A percentile compares a stretch with the other conserved stretches of the same genome.
phyloP scores from a whole-genome alignment of 1,284 basidiomycete species.

The Coniferiporia sulphurascens region DNA sequence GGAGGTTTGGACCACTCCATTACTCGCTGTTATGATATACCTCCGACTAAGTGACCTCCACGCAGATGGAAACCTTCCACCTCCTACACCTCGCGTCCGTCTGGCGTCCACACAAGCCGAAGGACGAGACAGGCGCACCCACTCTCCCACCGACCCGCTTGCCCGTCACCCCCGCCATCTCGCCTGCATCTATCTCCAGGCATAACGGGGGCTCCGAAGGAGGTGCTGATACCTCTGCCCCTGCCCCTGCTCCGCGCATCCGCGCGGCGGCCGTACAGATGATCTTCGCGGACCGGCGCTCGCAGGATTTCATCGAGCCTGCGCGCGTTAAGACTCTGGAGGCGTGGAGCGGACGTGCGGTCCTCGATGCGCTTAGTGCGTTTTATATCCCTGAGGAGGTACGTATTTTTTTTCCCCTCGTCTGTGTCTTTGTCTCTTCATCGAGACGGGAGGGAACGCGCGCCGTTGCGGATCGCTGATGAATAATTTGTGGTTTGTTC shows the following conservation, averaged over 20 bases:
- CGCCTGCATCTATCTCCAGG: conserved; percentile 24
- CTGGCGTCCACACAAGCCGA: conserved; percentile 33
- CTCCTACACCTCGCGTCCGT: conserved; percentile 67
- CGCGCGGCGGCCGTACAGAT: conserved; percentile 77
- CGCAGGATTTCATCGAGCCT: conserved; percentile 75
- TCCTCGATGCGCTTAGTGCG: conserved; percentile 42
- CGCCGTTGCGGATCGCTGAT: neutral
- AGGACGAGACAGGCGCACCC: conserved; percentile 25
- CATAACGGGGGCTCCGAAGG: conserved; percentile 7
- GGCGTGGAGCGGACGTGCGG: conserved; percentile 54
- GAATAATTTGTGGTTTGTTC: neutral
- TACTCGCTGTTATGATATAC: no score
- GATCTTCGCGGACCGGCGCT: conserved; percentile 76
- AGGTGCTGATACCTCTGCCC: no score
- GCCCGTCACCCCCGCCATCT: conserved; percentile 32
- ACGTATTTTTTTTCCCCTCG: conserved; percentile 24
- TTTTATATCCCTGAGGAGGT: conserved; percentile 40
- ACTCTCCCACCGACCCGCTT: conserved; percentile 6
- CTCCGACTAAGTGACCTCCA: neutral
- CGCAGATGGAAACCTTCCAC: conserved; percentile 80
- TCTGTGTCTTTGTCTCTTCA: conserved; percentile 24
- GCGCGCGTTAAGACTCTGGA: conserved; percentile 61
- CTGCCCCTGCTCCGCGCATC: conserved; percentile 35
- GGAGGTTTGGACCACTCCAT: conserved; percentile 44
- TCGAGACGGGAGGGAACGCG: neutral